Conservation (phyloP, 352 stramenopile genomes). For the Vaucheria bursata region DNA sequence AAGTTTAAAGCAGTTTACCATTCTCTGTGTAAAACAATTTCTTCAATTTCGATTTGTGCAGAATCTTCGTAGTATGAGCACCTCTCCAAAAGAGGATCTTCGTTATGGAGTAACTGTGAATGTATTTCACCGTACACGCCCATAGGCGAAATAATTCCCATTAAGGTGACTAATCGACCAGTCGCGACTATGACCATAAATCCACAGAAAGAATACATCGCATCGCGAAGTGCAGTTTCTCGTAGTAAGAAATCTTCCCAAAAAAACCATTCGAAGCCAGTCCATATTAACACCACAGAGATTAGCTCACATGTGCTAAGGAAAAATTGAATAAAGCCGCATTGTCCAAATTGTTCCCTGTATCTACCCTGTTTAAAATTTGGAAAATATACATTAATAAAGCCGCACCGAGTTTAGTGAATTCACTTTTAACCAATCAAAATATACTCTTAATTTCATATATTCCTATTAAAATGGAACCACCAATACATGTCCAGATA, state of each 20-base stretch:
- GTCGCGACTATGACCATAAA: not conserved
- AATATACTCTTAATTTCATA: too few species aligned
- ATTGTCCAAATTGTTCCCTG: too few species aligned
- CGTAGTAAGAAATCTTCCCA: not conserved
- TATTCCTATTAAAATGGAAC: too few species aligned
- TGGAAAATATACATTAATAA: too few species aligned
- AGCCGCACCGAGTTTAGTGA: too few species aligned
- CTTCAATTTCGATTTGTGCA: too few species aligned
- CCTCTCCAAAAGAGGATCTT: not conserved
- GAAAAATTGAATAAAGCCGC: not conserved
- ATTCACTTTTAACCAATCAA: too few species aligned
- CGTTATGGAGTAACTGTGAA: not conserved
- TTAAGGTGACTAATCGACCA: not conserved
- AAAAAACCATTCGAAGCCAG: constrained; percentile 4
- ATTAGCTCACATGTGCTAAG: not conserved
- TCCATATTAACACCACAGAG: not conserved
- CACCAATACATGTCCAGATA: too few species aligned
- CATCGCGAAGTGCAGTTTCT: not conserved
- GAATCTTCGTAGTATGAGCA: too few species aligned
- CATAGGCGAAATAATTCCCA: not conserved
- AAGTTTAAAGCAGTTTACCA: too few species aligned
- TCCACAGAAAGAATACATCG: not conserved
- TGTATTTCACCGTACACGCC: not conserved
- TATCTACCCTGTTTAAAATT: too few species aligned
- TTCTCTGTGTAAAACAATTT: too few species aligned